These are phyloP conservation scores for Colletotrichum tabaci DNA, from an alignment of 2,329 filamentous ascomycete genomes.

Conservation along the genomic window DNA sequence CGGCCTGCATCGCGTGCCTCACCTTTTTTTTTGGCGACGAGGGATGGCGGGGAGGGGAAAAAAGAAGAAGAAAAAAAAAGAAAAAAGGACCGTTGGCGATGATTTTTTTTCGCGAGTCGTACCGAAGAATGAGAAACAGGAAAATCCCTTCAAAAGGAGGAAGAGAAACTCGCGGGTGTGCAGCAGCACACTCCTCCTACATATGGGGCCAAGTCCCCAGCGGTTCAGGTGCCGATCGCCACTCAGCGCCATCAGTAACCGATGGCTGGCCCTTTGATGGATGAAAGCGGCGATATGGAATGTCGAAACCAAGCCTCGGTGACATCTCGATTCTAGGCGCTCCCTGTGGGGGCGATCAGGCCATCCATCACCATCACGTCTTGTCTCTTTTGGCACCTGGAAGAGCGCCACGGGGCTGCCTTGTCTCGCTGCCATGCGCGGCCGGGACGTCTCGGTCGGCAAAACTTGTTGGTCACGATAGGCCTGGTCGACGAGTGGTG, in stretches of 20 bases:
- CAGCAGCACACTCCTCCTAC: neutral
- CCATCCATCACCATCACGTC: neutral
- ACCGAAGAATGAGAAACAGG: neutral
- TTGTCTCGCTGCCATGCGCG: neutral
- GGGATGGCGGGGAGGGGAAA: too few species aligned
- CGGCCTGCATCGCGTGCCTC: slow-evolving; percentile 5
- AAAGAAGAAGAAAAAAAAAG: too few species aligned
- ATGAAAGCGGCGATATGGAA: slow-evolving; percentile 18
- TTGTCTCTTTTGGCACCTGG: neutral
- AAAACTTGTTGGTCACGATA: too few species aligned
- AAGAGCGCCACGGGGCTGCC: neutral
- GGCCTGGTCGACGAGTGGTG: too few species aligned
- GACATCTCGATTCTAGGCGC: neutral
- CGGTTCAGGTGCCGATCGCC: neutral
- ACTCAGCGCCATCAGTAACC: slow-evolving; percentile 2
- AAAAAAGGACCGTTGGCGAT: too few species aligned
- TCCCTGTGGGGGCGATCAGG: neutral
- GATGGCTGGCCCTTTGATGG: neutral
- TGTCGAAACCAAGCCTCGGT: too few species aligned
- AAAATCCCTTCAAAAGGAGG: neutral
- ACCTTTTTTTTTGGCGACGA: neutral
- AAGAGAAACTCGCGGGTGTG: neutral
- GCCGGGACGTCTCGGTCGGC: neutral
- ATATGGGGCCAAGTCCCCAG: neutral
- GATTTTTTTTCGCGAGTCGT: too few species aligned